These are phyloP conservation scores for Coemansia sp. DNA, from an alignment of 192 early-diverging fungal genomes.

Conservation along the genomic window DNA sequence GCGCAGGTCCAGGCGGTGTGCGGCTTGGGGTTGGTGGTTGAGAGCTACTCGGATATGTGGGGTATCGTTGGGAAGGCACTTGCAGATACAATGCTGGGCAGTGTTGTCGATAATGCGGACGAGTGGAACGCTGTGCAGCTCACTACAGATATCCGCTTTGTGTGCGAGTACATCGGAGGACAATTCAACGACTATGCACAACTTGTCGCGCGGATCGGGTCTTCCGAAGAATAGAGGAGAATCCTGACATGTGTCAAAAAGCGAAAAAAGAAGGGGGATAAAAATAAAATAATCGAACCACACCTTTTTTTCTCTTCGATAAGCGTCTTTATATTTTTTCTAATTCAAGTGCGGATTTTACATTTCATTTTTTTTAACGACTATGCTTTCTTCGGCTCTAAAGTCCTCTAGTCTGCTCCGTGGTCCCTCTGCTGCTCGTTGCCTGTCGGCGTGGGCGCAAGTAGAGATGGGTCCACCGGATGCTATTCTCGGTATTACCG, in stretches of 20 bases:
- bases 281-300: not conserved
- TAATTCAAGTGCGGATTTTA: not conserved
- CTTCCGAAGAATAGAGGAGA: not conserved
- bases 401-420: constrained; percentile 16
- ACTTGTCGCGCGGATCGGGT: not conserved
- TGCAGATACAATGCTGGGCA: not conserved
- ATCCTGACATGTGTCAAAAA: not conserved
- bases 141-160: constrained; percentile 26
- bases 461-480: constrained; percentile 70
- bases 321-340: not conserved
- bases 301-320: not conserved
- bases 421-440: constrained; percentile 9
- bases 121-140: constrained; percentile 45
- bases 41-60: not conserved
- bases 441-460: constrained; percentile 34
- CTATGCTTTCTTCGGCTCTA: constrained; percentile 26
- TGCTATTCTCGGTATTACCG: constrained; percentile 87
- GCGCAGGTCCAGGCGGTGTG: constrained; percentile 44
- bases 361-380: not conserved
- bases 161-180: constrained; percentile 10
- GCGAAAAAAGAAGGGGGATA: not conserved
- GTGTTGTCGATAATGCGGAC: not conserved
- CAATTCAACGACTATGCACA: not conserved
- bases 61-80: constrained; percentile 13
- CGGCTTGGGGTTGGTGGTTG: constrained; percentile 24